These are phyloP conservation scores for Suillus fuscotomentosus DNA, from an alignment of 768 basidiomycete species.

Conservation along the genomic window DNA sequence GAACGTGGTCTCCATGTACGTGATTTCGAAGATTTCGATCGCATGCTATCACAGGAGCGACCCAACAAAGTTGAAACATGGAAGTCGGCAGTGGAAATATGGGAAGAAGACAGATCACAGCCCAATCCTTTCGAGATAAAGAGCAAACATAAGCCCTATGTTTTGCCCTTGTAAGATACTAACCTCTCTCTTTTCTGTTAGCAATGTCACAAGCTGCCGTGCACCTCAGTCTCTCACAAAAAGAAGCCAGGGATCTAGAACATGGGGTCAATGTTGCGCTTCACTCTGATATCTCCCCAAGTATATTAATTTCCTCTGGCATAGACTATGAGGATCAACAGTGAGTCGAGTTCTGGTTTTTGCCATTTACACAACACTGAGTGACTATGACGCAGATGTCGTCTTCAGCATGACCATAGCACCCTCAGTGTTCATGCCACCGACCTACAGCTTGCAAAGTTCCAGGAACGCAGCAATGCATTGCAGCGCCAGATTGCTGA, in stretches of 20 bases:
- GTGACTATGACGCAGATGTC: too few relatives aligned
- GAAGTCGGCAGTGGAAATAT: constrained; percentile 13
- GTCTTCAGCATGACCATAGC: neutral
- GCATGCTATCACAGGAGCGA: neutral
- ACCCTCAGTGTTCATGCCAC: constrained; percentile 23
- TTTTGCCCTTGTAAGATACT: neutral
- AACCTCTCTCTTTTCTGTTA: neutral
- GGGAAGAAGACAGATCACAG: constrained; percentile 20
- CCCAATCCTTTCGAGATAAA: constrained; percentile 23
- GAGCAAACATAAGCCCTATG: neutral
- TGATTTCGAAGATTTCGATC: neutral
- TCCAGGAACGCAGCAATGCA: constrained; percentile 22
- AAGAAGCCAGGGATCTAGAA: too few relatives aligned
- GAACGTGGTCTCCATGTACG: neutral
- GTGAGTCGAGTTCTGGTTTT: neutral
- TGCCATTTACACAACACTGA: neutral
- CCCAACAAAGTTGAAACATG: constrained; percentile 10
- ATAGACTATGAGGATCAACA: too few relatives aligned
- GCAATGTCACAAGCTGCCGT: neutral
- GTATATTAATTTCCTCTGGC: too few relatives aligned
- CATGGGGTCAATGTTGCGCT: too few relatives aligned
- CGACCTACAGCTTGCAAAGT: constrained; percentile 26
- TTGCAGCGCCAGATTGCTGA: constrained; percentile 26
- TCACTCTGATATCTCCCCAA: too few relatives aligned
- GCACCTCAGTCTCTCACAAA: too few relatives aligned